Conservation (phyloP, 768 basidiomycete genomes). For the Rhodosporidiobolus odoratus region DNA sequence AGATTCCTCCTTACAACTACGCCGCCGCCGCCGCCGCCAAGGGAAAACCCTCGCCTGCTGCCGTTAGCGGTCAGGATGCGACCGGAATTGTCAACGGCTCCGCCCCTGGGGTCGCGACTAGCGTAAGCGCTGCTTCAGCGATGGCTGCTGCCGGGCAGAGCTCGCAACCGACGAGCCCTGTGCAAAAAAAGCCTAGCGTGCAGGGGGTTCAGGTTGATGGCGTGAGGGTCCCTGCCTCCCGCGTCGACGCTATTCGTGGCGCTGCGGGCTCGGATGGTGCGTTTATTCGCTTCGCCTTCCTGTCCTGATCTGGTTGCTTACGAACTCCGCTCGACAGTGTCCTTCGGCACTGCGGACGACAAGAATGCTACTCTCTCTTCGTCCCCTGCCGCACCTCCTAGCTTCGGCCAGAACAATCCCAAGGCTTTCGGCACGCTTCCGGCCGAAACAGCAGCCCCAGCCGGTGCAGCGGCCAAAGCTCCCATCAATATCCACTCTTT, state of each 20-base stretch:
- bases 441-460: constrained; percentile 6
- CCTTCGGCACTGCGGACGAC: constrained; percentile 38
- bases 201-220: constrained; percentile 37
- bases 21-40: constrained; percentile 32
- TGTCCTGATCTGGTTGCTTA: not conserved
- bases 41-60: constrained; percentile 34
- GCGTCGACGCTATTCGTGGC: constrained; percentile 25
- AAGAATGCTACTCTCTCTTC: constrained; percentile 35
- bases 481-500: constrained; percentile 37
- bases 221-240: constrained; percentile 22
- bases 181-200: constrained; percentile 28
- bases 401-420: constrained; percentile 24
- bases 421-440: constrained; percentile 31
- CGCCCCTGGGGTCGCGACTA: constrained; percentile 19
- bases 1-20: constrained; percentile 17
- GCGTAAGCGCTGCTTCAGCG: constrained; percentile 25
- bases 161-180: constrained; percentile 16
- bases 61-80: constrained; percentile 38
- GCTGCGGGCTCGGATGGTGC: constrained; percentile 28
- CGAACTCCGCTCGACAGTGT: constrained; percentile 4
- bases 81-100: constrained; percentile 34
- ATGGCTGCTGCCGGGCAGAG: constrained; percentile 23
- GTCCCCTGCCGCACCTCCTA: constrained; percentile 34
- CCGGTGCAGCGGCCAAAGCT: constrained; percentile 12
- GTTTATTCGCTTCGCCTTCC: not conserved